These are phyloP conservation scores for Tylopilus balloui DNA, from an alignment of 768 basidiomycete species.

Conservation along the genomic window DNA sequence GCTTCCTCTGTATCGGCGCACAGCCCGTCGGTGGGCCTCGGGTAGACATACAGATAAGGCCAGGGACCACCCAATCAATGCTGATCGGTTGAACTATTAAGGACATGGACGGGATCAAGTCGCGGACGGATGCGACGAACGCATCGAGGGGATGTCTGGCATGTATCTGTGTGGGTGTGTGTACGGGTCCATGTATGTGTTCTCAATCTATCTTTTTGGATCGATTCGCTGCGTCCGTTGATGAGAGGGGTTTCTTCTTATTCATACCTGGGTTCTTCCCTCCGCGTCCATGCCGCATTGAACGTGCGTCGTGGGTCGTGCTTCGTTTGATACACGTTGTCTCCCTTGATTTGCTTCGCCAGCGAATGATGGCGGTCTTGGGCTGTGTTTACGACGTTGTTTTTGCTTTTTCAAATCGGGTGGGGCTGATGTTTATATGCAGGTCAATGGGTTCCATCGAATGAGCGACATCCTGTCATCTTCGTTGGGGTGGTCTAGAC, in stretches of 20 bases:
- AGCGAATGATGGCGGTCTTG: neutral
- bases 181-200: neutral
- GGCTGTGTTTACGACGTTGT: neutral
- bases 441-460: conserved; percentile 31
- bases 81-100: conserved; percentile 26
- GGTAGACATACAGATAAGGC: neutral
- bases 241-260: neutral
- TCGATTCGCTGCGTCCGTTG: no score
- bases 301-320: conserved; percentile 1
- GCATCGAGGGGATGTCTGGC: conserved; percentile 35
- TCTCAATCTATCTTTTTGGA: neutral
- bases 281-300: neutral
- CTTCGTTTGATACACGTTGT: conserved; percentile 17
- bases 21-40: conserved; percentile 10
- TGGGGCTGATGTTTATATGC: conserved; percentile 35
- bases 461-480: neutral
- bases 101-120: conserved; percentile 55
- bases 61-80: neutral
- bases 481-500: conserved; percentile 7
- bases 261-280: neutral
- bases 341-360: neutral
- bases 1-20: conserved; percentile 11
- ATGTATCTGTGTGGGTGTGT: conserved; percentile 4
- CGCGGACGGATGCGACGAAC: conserved; percentile 54
- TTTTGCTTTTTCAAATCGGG: neutral